Percentiles rank a stretch among this genome's conserved stretches.
Conservation (phyloP, 805 yeast genomes). For the Cyberlindnera veronae region DNA sequence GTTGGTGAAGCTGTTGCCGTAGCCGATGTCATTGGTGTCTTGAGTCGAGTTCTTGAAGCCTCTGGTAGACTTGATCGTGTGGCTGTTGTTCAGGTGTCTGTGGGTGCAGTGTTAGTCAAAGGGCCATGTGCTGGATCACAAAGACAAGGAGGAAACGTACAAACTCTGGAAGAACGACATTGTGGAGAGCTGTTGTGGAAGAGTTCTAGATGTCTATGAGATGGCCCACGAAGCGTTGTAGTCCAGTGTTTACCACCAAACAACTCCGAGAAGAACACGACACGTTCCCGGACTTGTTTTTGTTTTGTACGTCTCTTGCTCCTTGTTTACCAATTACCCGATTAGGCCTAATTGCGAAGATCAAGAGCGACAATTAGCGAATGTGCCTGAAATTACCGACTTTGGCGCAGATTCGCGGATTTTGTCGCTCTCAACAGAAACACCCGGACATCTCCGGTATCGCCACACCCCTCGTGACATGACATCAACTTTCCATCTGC, state of each 20-base stretch:
- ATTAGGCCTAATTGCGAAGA: conserved; percentile 6
- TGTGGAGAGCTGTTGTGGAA: not conserved
- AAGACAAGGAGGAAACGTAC: conserved; percentile 17
- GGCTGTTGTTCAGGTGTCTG: conserved; percentile 43
- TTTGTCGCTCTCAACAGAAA: not conserved
- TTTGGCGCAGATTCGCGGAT: not conserved
- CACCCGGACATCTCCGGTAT: not conserved
- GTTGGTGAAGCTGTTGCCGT: not conserved
- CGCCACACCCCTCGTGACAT: conserved; percentile 13
- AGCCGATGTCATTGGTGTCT: conserved; percentile 1
- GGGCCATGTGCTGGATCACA: not conserved
- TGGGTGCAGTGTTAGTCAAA: conserved; percentile 5
- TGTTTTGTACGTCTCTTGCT: conserved; percentile 6
- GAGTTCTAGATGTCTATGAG: too few species aligned
- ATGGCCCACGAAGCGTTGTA: too few species aligned
- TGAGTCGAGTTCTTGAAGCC: conserved; percentile 38
- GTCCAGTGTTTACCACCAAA: too few species aligned
- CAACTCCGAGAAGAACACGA: not conserved
- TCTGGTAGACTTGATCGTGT: conserved; percentile 43
- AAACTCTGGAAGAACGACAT: conserved; percentile 32
- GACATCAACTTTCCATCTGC: conserved; percentile 6
- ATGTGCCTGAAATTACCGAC: too few species aligned
- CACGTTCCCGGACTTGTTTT: conserved; percentile 5
- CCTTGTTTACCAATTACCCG: conserved; percentile 17
- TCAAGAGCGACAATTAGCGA: too few species aligned